Evolutionary conservation across 257 asterid genomes (phyloP), one percentile per base, ranked within the genome.

Genomic region (Plantago elongata): DNA sequence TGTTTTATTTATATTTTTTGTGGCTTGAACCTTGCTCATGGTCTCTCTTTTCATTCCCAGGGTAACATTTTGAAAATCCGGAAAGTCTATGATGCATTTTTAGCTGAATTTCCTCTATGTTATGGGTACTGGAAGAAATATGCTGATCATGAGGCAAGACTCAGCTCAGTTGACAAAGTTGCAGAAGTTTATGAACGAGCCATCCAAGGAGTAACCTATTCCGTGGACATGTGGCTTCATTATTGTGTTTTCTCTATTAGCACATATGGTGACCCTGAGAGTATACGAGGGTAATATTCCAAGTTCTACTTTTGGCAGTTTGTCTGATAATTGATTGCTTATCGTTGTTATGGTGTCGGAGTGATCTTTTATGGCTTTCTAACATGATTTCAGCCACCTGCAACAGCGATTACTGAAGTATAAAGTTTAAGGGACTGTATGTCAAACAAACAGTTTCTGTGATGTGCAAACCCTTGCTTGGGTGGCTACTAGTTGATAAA

Each of bases 91-190:
- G 99, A 93, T 83, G 71, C 94, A 9, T 93, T 93, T 75, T 75
- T 93, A 61, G 90, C 84, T 30, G 99, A 93, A 73, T 93, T 93
- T 77, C 99, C 99, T 52, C 66, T 93, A 50, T 93, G 99, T 71
- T 93, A 93, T 67, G 99, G 99, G 63, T 93, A 93, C 78, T 93
- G 99, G 99, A 93, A 93, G 84, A 93, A 93, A 74, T 93, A 87
- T 72, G 97, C 99, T 54, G 99, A 93, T 77, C 99, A 93, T 22
- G 99, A 87, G 81, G 92, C 92, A 22, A 94, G 95, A 13, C 81
- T 89, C 54, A 84, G 97, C 71, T 80, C 95, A 40, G 58, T 72
- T 63, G 99, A 93, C 73, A 89, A 83, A 78, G 99, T 93, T 74
- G 95, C 78, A 8, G 95, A 87, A 78, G 90, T 93, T 63, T 93